Evolutionary conservation across 768 basidiomycete genomes (phyloP).

Genomic region (Trametes cinnabarina): DNA sequence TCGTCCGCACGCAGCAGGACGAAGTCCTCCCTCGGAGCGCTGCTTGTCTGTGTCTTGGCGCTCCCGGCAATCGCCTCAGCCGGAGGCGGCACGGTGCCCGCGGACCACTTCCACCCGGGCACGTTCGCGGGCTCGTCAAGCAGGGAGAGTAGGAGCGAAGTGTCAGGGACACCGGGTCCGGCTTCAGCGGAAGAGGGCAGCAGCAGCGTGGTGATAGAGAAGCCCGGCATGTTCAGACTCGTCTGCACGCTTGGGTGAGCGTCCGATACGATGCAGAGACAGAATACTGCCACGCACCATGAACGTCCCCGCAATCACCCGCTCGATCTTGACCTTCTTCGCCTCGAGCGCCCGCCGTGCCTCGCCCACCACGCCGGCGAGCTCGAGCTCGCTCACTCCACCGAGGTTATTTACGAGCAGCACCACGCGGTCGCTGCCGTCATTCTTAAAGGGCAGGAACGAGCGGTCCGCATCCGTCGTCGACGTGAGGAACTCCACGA

Average conservation of each 20-base stretch:
- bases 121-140: slow-evolving; percentile 66
- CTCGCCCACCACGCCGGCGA: slow-evolving; percentile 67
- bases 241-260: slow-evolving; percentile 46
- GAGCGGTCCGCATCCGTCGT: slow-evolving; percentile 73
- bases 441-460: slow-evolving; percentile 67
- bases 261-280: not conserved
- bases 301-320: slow-evolving; percentile 77
- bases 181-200: slow-evolving; percentile 52
- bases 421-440: slow-evolving; percentile 66
- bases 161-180: slow-evolving; percentile 34
- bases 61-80: slow-evolving; percentile 14
- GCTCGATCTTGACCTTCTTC: slow-evolving; percentile 53
- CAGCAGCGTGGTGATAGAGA: slow-evolving; percentile 79
- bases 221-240: slow-evolving; percentile 90
- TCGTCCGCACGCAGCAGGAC: slow-evolving; percentile 40
- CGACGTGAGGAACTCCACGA: slow-evolving; percentile 70
- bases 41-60: slow-evolving; percentile 13
- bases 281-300: slow-evolving; percentile 56
- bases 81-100: slow-evolving; percentile 41
- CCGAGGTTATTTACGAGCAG: slow-evolving; percentile 88
- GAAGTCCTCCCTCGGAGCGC: not conserved
- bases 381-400: slow-evolving; percentile 79
- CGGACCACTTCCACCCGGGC: slow-evolving; percentile 86
- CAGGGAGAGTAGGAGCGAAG: slow-evolving; percentile 53
- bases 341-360: slow-evolving; percentile 52